Evolutionary conservation across 768 basidiomycete species (phyloP), one percentile per base, ranked within the genome.

Genomic region (Phlegmacium glaucopus): DNA sequence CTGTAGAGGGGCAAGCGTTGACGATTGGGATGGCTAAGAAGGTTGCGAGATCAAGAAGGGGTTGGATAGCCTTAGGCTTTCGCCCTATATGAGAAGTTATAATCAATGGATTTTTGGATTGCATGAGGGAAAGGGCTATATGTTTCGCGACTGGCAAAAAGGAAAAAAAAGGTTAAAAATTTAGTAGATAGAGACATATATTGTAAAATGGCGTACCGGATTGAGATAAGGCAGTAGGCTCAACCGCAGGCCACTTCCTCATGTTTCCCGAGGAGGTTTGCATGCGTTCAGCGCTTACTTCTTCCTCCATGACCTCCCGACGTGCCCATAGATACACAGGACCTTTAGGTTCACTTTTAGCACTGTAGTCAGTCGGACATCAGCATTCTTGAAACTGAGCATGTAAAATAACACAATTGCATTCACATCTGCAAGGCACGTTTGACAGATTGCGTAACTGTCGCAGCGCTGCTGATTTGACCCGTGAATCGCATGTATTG

Each of bases 301-400:
- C 79, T 59, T 85, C 75, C 54, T 88, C 85, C 71, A 81, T 80
- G 1, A 76, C 72, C 57, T 88, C 87, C n/a, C 87, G 73, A 12
- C 83, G 72, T 10, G 77, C 83, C 82, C 83, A 87, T 7, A 87
- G 69, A 59, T 89, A 87, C 1, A 85, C 83, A 0, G 87, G 87
- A 0, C 87, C 85, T 58, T 77, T 81, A 0, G 87, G 87, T 25
- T 80, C 77, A 44, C 82, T 85, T n/a, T 65, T 78, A 4, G 86
- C 84, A 52, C 84, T 87, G 30, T 9, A 45, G 18, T 15, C 42
- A 27, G 16, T 27, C 8, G 26, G 38, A 35, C 44, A 49, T 12
- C 45, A 51, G 9, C 52, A 36, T 32, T 17, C 25, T n/a, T n/a
- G n/a, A n/a, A n/a, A n/a, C n/a, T n/a, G n/a, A n/a, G n/a, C n/a